Conservation (phyloP, 305 asterid genomes). For the Ajuga reptans region DNA sequence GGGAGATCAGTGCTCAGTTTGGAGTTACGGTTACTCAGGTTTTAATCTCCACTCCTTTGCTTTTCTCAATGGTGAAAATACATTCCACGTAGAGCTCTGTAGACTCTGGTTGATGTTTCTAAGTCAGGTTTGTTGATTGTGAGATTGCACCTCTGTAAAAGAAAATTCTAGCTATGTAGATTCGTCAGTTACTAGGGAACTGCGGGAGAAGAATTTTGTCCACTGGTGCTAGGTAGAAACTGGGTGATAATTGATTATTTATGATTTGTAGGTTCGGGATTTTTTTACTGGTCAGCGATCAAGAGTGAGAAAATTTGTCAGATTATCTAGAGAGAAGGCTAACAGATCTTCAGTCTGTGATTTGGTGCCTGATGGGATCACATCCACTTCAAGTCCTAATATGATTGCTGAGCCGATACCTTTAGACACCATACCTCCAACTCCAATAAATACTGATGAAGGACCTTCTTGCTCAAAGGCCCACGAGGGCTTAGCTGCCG, state of each 20-base stretch:
- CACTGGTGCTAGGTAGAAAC: neutral
- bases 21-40: conserved; percentile 95
- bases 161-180: neutral
- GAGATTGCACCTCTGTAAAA: neutral
- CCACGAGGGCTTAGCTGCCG: conserved; percentile 44
- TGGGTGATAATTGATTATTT: neutral
- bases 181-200: neutral
- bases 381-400: conserved; percentile 21
- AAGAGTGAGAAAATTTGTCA: conserved; percentile 69
- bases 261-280: conserved; percentile 63
- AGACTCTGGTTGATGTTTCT: neutral
- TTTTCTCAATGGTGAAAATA: neutral
- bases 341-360: conserved; percentile 36
- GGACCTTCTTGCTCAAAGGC: conserved; percentile 49
- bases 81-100: neutral
- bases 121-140: neutral
- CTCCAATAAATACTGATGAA: conserved; percentile 46
- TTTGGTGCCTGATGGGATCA: conserved; percentile 33
- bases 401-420: conserved; percentile 42
- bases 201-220: neutral
- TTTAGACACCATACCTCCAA: conserved; percentile 44
- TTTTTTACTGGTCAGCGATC: conserved; percentile 68
- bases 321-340: conserved; percentile 59
- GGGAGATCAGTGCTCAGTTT: conserved; percentile 87
- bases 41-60: conserved; percentile 2